Evolutionary conservation across 2,329 filamentous ascomycete genomes (phyloP), one percentile per base, ranked within the genome.

Genomic region (Hortaea werneckii): DNA sequence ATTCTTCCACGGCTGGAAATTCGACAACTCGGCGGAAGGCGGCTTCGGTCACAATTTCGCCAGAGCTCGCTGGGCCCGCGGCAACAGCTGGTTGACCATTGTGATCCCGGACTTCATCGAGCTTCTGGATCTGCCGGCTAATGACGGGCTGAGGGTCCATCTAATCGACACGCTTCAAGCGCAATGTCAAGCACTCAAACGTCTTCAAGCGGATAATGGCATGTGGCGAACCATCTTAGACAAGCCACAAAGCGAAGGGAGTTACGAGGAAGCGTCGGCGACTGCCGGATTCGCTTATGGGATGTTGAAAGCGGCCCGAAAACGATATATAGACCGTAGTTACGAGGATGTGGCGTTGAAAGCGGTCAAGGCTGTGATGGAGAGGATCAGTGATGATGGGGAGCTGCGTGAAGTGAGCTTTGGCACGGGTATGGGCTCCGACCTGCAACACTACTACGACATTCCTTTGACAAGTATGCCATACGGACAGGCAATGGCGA

Each of bases 1-100:
- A 0, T 90, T 85, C 64, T 89, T 83, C 70, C 85, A 90, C 64
- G 85, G 85, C 28, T 90, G 85, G 85, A 82, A 82, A 7, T 89
- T 87, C 55, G 75, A 82, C 41, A 75, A 80, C 1, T 76, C 76
- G 29, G 32, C 32, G n/a, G 54, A 55, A 6, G 82, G 79, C 0
- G 56, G 63, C 26, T 56, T 71, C 6, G 71, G 75, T 2, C 75
- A 79, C 54, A 77, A 78, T 53, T 79, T 78, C 53, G 76, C 75
- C 2, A 55, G 67, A 42, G 76, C 75, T 6, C 63, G 73, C 30
- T 78, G 76, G 76, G 76, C 74, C 9, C 63, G 76, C n/a, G 76
- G 76, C 12, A 86, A 86, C 60, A 75, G 73, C 50, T 90, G 85
- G 85, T 61, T 90, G 40, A 89, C 85, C 0, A 89, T 90, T 49